Base-by-base conservation (phyloP, 2,329 filamentous ascomycete species). In the Penicillium sp. region DNA sequence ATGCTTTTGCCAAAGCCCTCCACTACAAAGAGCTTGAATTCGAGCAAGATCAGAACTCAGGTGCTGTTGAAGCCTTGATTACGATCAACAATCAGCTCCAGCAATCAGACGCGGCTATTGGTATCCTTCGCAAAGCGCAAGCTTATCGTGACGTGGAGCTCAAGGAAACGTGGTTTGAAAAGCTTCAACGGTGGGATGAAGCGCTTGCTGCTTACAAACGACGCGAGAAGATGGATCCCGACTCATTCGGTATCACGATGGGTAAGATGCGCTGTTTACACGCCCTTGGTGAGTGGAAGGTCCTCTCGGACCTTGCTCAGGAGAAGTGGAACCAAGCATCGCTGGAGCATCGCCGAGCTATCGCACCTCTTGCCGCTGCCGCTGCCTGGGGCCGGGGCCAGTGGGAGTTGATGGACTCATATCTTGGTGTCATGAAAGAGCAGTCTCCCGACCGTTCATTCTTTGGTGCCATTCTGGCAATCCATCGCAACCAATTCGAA, bases 1-100 rank as follows among this genome's bases (percentile, higher is more conserved):
- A 99, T 70, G 95, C 93, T 4, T 99, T 95, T 66, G 93, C 93
- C 29, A 99, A 99, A 72, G 93, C 93, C 9, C 77, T 99, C 33
- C 93, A 99, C 65, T 99, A 99, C 75, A 99, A 99, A 67, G 93
- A 99, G 70, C 78, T 99, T 0, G 95, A 99, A 66, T 99, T 99
- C 68, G 82, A 97, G 51, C 92, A 96, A 59, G 95, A 99, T 67
- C 93, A 97, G 68, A 97, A 92, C 67, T 89, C 90, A 14, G 89
- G 88, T 50, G 91, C 92, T 2, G 93, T 99, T 1, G 93, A 99
- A 71, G 95, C 95, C 7, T 77, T 99, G 52, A 99, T 99, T 62
- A 93, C 92, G 55, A 99, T 99, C 76, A 99, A 99, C 73, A 99
- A 99, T 66, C 92, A 99, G 68, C 80, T 99, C 6, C 93, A 99